Percentiles rank a stretch among this genome's conserved stretches.
phyloP scores from a whole-genome alignment of 2,329 filamentous ascomycete species.

The Nemania sp. region DNA sequence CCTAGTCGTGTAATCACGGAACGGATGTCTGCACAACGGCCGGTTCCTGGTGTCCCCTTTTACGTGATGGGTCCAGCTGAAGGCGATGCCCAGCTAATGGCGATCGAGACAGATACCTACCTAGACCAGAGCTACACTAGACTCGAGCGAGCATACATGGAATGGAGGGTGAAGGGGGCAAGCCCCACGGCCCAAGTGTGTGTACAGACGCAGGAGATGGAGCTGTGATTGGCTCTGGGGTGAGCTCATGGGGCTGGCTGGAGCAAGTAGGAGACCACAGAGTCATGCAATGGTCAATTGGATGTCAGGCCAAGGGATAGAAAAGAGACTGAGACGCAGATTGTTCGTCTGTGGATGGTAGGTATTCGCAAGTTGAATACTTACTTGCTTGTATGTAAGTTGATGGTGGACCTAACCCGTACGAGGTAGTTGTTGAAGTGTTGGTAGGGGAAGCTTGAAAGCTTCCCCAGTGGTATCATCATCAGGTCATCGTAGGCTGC shows the following conservation, averaged over 20 bases:
- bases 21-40: not conserved
- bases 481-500: slow-evolving; percentile 22
- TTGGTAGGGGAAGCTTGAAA: not conserved
- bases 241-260: slow-evolving; percentile 3
- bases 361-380: not conserved
- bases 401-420: not conserved
- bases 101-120: not conserved
- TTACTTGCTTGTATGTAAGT: not conserved
- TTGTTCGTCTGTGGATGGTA: not conserved
- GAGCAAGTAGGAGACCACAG: slow-evolving; percentile 9
- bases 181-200: slow-evolving; percentile 16
- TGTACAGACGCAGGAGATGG: slow-evolving; percentile 1
- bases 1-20: not conserved
- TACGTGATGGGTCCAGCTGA: slow-evolving; percentile 19
- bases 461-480: not conserved
- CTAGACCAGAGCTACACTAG: too few species aligned
- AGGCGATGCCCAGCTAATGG: slow-evolving; percentile 2
- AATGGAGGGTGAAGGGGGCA: not conserved
- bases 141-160: not conserved
- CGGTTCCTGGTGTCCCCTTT: too few species aligned
- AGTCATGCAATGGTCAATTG: slow-evolving; percentile 25
- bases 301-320: slow-evolving; percentile 12
- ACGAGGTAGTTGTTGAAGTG: too few species aligned
- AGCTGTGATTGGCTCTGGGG: slow-evolving; percentile 9
- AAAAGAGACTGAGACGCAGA: slow-evolving; percentile 9